These are phyloP conservation scores for Euphorbia pulcherrima DNA, from an alignment of 345 rosid genomes.

Conservation along the genomic window DNA sequence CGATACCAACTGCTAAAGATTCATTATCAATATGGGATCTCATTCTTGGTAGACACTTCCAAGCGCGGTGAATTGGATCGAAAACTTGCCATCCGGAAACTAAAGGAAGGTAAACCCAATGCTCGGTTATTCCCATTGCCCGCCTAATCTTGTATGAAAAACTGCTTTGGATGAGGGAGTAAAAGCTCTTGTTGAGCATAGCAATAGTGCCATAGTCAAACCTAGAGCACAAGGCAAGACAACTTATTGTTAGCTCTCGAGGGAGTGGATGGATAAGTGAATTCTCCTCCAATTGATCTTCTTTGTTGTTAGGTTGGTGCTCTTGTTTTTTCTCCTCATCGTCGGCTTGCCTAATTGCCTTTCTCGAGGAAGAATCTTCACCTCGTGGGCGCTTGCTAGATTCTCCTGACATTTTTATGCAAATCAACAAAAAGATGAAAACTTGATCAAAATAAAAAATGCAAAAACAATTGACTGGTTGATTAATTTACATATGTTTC, in stretches of 20 bases:
- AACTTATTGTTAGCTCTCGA: constrained; percentile 53
- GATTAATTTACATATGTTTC: not conserved
- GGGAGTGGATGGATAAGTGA: constrained; percentile 55
- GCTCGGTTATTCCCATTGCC: constrained; percentile 33
- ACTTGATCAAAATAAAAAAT: constrained; percentile 2
- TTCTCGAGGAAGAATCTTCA: constrained; percentile 22
- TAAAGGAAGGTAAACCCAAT: constrained; percentile 79
- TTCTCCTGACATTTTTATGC: constrained; percentile 49
- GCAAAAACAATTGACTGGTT: too few species aligned
- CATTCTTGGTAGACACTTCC: constrained; percentile 74
- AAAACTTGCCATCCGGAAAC: constrained; percentile 73
- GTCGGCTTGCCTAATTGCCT: constrained; percentile 25
- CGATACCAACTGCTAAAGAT: constrained; percentile 44
- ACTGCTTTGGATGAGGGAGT: constrained; percentile 28
- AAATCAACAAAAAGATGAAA: not conserved
- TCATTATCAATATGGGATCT: constrained; percentile 42
- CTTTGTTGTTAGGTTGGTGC: constrained; percentile 9
- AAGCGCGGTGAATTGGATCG: constrained; percentile 53
- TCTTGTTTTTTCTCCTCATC: constrained; percentile 4
- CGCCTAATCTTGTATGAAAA: constrained; percentile 35
- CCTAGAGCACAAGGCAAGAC: constrained; percentile 63
- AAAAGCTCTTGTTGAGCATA: constrained; percentile 34
- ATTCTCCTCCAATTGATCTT: constrained; percentile 21
- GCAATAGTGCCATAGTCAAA: constrained; percentile 38
- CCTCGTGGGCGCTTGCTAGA: constrained; percentile 30